These are phyloP conservation scores for Hypsizygus marmoreus DNA, from an alignment of 768 basidiomycete species.

Conservation along the genomic window DNA sequence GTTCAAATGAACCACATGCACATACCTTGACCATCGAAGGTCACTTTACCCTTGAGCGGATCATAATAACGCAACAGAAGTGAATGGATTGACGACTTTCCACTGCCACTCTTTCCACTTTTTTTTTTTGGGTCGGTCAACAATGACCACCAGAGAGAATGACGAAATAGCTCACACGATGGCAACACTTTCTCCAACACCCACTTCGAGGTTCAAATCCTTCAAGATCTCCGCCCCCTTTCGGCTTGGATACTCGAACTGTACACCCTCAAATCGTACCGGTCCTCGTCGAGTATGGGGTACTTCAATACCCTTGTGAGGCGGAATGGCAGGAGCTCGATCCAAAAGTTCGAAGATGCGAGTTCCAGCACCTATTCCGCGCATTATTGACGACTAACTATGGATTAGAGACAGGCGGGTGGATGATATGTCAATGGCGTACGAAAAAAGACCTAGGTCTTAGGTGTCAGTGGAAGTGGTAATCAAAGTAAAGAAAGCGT, in stretches of 20 bases:
- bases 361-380: slow-evolving; percentile 89
- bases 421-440: slow-evolving; percentile 32
- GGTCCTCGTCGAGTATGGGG: slow-evolving; percentile 59
- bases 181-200: slow-evolving; percentile 85
- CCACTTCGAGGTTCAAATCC: slow-evolving; percentile 78
- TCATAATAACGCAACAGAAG: slow-evolving; percentile 89
- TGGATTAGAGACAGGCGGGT: slow-evolving; percentile 37
- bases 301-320: slow-evolving; percentile 60
- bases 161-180: slow-evolving; percentile 70
- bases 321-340: slow-evolving; percentile 71
- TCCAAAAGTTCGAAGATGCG: slow-evolving; percentile 95
- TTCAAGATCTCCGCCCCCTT: slow-evolving; percentile 80
- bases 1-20: background rate
- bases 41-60: slow-evolving; percentile 78
- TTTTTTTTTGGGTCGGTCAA: slow-evolving; percentile 5
- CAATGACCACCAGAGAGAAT: slow-evolving; percentile 3
- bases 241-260: slow-evolving; percentile 89
- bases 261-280: slow-evolving; percentile 80
- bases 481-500: slow-evolving; percentile 24
- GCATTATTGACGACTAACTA: slow-evolving; percentile 88
- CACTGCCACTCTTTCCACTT: slow-evolving; percentile 91
- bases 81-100: slow-evolving; percentile 91
- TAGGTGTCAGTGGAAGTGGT: slow-evolving; percentile 4
- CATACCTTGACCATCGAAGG: slow-evolving; percentile 83
- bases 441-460: slow-evolving; percentile 50